Evolutionary conservation across 768 basidiomycete species (phyloP).

Genomic region (Lepiota subincarnata): DNA sequence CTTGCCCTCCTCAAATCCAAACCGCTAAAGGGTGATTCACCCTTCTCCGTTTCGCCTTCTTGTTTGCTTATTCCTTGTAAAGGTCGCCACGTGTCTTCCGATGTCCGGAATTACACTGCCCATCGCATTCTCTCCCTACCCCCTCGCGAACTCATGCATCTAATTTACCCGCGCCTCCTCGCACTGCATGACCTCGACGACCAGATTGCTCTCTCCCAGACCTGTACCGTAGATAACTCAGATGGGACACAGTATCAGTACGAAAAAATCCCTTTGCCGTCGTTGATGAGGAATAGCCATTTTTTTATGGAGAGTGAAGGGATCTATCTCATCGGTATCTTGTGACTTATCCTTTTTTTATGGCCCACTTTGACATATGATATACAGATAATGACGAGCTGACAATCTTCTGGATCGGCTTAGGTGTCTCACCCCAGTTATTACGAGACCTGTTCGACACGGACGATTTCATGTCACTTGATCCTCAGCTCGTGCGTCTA

Average conservation of each 20-base stretch:
- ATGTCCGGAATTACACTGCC: constrained; percentile 84
- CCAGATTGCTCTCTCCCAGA: constrained; percentile 63
- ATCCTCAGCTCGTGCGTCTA: constrained; percentile 60
- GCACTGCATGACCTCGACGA: constrained; percentile 84
- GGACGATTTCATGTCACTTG: constrained; percentile 69
- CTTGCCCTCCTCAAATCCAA: constrained; percentile 85
- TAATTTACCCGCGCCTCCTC: constrained; percentile 85
- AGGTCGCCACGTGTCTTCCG: constrained; percentile 89
- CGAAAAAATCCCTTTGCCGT: constrained; percentile 56
- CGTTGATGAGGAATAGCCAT: constrained; percentile 78
- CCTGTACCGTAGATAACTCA: not conserved
- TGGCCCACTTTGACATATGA: not conserved
- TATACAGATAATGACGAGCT: constrained; percentile 79
- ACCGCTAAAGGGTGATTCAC: constrained; percentile 81
- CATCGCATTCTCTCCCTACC: constrained; percentile 71
- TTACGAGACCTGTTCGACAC: constrained; percentile 81
- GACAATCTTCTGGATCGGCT: constrained; percentile 89
- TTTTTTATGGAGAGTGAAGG: constrained; percentile 87
- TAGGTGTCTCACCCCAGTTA: constrained; percentile 75
- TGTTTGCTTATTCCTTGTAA: not conserved
- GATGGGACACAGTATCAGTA: constrained; percentile 8
- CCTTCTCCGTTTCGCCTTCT: not conserved
- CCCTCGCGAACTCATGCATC: constrained; percentile 64
- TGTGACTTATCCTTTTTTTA: constrained; percentile 12
- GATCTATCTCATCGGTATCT: constrained; percentile 86